Base-by-base conservation (phyloP, 441 rosid species). In the Gossypium trilobum region DNA sequence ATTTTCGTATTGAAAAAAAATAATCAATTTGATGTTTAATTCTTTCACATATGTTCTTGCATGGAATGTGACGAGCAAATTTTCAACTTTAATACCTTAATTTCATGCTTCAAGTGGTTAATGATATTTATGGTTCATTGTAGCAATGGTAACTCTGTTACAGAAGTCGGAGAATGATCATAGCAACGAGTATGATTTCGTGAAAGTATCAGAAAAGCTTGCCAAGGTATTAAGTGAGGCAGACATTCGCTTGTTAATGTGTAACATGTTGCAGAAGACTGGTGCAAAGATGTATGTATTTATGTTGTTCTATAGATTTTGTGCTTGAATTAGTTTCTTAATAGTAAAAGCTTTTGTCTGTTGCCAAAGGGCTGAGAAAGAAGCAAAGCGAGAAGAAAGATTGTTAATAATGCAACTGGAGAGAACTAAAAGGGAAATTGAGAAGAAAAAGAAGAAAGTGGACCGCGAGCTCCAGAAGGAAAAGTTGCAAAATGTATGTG, bases 401-500 rank as follows among this genome's bases (percentile, higher is more conserved):
- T 73, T 80, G 76, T 74, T 84, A 56, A 74, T 85, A 59, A 92
- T 81, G 75, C 86, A 92, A 62, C 27, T 95, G 75, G 91, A 90
- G 87, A 92, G 74, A 82, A 85, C 60, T 75, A 89, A 80, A 81
- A 82, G 80, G 54, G 87, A 89, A 82, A 82, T 78, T 77, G 97
- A 88, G 75, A 92, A 86, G 78, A 94, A 90, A 80, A 88, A 86
- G 81, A 94, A 80, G 79, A 89, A 80, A 80, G 77, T 82, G 71
- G 91, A 92, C 5, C 86, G 89, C 51, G 86, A 94, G 75, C 69
- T 80, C 27, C 79, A 73, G 27, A 90, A 85, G 81, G 91, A 92
- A 78, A 89, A 75, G 78, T 39, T 78, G 76, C 93, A 82, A 77
- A 79, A 61, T 57, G 97, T 94, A 74, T 73, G 89, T 75, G 62